phyloP scores from a whole-genome alignment of 2,329 filamentous ascomycete species.

The Chalaropsis ovoidea region DNA sequence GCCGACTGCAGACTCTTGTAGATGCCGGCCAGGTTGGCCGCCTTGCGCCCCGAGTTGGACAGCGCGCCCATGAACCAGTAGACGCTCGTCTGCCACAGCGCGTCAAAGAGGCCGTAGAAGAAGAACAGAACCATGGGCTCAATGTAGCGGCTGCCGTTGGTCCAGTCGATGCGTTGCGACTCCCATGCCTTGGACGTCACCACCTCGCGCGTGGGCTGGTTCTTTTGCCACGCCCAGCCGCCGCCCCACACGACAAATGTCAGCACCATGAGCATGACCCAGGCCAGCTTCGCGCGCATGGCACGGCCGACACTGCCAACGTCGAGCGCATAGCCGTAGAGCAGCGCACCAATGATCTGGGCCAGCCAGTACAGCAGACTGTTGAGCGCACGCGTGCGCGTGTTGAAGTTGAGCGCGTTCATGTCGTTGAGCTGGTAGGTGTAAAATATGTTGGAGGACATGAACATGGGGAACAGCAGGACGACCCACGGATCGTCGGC shows the following conservation, averaged over 20 bases:
- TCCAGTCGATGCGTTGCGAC: constrained; percentile 49
- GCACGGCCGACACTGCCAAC: constrained; percentile 48
- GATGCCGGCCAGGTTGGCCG: constrained; percentile 84
- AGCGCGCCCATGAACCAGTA: constrained; percentile 95
- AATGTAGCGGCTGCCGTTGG: constrained; percentile 50
- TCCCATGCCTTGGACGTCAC: constrained; percentile 29
- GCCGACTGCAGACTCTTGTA: constrained; percentile 83
- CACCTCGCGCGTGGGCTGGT: constrained; percentile 44
- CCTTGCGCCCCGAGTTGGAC: constrained; percentile 83
- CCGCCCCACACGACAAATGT: constrained; percentile 76
- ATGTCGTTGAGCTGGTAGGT: constrained; percentile 48
- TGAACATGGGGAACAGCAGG: constrained; percentile 53
- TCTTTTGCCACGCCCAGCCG: constrained; percentile 65
- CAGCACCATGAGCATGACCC: constrained; percentile 52
- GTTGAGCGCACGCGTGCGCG: constrained; percentile 55
- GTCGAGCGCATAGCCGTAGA: constrained; percentile 66
- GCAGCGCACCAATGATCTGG: constrained; percentile 65
- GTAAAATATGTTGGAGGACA: constrained; percentile 47
- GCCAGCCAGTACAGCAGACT: constrained; percentile 67
- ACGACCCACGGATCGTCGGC: constrained; percentile 61
- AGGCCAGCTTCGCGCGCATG: constrained; percentile 55
- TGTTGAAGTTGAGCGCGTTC: constrained; percentile 46
- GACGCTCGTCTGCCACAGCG: constrained; percentile 77
- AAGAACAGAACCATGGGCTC: constrained; percentile 84
- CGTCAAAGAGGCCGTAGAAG: constrained; percentile 83